Evolutionary conservation across 371 early-diverging fungal genomes (phyloP), one percentile per base, ranked within the genome.

Genomic region (Mortierella sp.): DNA sequence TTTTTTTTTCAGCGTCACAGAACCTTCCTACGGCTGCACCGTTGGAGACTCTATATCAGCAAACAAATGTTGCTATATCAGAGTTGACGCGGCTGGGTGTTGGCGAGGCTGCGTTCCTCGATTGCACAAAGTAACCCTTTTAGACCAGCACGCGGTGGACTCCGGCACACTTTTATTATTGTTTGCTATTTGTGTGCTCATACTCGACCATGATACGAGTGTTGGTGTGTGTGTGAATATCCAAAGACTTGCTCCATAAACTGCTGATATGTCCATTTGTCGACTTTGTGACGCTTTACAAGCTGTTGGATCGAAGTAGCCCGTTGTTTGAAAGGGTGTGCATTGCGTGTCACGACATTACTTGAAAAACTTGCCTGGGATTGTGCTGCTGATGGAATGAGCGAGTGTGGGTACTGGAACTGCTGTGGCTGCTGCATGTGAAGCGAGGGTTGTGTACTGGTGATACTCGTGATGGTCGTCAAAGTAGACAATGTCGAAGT

Each of bases 71-170:
- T 28, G 52, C 70, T 2, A 58, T 88, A 53, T 63, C 72, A 27
- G 85, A 87, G 70, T 63, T 86, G 60, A 82, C 83, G 30, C 62
- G 69, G 8, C 73, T 79, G 28, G 83, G 86, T 28, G 66, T 74
- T 41, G 83, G 81, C 23, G 66, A 74, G 26, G 79, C 71, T 13
- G 80, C 78, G n/a, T 80, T 81, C 59, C 71, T 79, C 52, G 79
- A 81, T 54, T 80, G 5, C 48, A 54, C 19, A 59, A 69, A 30
- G 10, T 34, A 34, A 10, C n/a, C n/a, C n/a, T n/a, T n/a, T n/a
- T n/a, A n/a, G n/a, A n/a, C n/a, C n/a, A n/a, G n/a, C n/a, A n/a
- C n/a, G n/a, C n/a, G n/a, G n/a, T n/a, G n/a, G n/a, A n/a, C n/a
- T n/a, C n/a, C n/a, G n/a, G n/a, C n/a, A n/a, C n/a, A n/a, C n/a